Evolutionary conservation across 768 basidiomycete species (phyloP), one percentile per base, ranked within the genome.

Genomic region (Naganishia onofrii): DNA sequence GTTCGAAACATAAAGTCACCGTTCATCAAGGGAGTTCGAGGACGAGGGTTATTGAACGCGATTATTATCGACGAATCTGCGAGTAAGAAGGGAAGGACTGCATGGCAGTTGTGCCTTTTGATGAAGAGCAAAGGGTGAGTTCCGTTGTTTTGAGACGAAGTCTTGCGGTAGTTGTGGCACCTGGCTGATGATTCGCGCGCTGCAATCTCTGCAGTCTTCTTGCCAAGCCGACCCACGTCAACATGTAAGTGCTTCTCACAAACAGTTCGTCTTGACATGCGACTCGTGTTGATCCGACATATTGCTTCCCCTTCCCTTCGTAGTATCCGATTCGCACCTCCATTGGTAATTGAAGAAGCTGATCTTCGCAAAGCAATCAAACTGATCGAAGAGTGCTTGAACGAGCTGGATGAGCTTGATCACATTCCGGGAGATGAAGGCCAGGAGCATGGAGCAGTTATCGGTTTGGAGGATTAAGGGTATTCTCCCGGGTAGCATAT

Each of bases 241-340:
- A 95, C 81, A 92, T 91, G 92, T 94, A 75, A 75, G 92, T 84
- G 26, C 1, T 28, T 32, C 10, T 17, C 1, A 21, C 17, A 28
- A 34, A 7, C 2, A n/a, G 48, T 51, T 19, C 21, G 15, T 51
- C n/a, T 48, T 31, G n/a, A 28, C 28, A n/a, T 28, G 34, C 21
- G 54, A 19, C 19, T 51, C 64, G 46, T 68, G 44, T 57, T 51
- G 8, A 46, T 19, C 57, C 21, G 21, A 23, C 5, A 26, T 63
- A 21, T 12, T 9, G n/a, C 19, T 4, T 58, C 7, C 26, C 21
- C 51, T 73, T 3, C 75, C 15, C 7, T n/a, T n/a, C n/a, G n/a
- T 42, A 97, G 93, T 66, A 90, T 99, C 74, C 93, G 95, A 36
- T 95, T 99, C 79, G 92, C 96, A 1, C 95, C 95, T 2, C 95